Percentiles rank a stretch among this genome's conserved stretches.
These are phyloP conservation scores for Clausena lansium DNA, from an alignment of 345 rosid species.

Conservation along the genomic window DNA sequence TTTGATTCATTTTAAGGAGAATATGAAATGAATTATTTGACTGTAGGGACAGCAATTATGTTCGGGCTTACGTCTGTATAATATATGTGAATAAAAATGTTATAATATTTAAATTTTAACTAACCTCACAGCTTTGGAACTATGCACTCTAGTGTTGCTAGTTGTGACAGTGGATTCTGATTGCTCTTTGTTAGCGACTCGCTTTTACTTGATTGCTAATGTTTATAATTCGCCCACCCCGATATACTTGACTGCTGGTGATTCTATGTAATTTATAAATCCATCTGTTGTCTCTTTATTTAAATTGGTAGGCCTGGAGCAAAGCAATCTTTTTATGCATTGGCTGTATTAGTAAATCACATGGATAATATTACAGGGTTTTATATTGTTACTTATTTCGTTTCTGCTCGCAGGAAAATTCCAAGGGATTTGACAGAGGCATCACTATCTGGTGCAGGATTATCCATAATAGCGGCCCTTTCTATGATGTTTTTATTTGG, in stretches of 20 bases:
- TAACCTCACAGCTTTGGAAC: neutral
- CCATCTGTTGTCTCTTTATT: neutral
- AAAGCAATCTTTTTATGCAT: neutral
- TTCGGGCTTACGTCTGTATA: neutral
- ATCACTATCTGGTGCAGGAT: constrained; percentile 91
- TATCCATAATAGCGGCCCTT: constrained; percentile 85
- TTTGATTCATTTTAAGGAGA: neutral
- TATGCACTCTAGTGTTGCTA: neutral
- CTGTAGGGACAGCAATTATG: no score
- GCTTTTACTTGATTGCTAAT: neutral
- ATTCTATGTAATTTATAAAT: neutral
- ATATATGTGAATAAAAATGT: neutral
- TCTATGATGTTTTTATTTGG: constrained; percentile 93
- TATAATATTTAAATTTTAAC: neutral
- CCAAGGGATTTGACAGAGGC: constrained; percentile 99
- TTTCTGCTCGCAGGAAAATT: constrained; percentile 68
- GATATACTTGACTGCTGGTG: neutral
- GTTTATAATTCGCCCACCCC: neutral
- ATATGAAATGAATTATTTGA: neutral
- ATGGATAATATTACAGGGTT: neutral
- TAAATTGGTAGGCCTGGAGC: neutral
- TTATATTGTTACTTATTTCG: neutral
- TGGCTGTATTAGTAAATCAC: neutral
- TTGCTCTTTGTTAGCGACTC: neutral
- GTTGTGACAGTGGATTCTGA: neutral